phyloP scores from a whole-genome alignment of 2,329 filamentous ascomycete genomes.

The Zasmidium citrigriseum region DNA sequence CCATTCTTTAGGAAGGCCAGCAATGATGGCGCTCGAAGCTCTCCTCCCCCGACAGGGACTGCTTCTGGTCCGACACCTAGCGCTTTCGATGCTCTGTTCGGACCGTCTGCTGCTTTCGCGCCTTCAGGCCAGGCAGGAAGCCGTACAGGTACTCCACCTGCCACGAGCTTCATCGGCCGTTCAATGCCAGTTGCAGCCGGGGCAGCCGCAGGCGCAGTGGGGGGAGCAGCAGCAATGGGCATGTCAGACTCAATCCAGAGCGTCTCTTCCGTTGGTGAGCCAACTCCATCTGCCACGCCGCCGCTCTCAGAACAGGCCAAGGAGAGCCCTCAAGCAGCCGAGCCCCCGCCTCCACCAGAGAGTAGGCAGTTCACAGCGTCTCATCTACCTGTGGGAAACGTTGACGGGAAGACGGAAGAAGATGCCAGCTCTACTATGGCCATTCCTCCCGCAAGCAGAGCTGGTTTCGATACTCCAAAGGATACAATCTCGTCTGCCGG shows the following conservation, averaged over 20 bases:
- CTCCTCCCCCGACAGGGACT: conserved; percentile 15
- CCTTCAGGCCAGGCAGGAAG: conserved; percentile 26
- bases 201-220: conserved; percentile 6
- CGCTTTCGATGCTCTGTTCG: conserved; percentile 39
- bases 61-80: conserved; percentile 33
- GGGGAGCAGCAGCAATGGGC: conserved; percentile 13
- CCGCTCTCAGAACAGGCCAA: conserved; percentile 53
- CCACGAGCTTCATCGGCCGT: conserved; percentile 32
- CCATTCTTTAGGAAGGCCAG: conserved; percentile 79
- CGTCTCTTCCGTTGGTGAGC: conserved; percentile 31
- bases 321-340: conserved; percentile 57
- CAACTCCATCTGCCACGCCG: conserved; percentile 65
- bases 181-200: conserved; percentile 18
- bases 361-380: conserved; percentile 77
- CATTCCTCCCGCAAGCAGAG: conserved; percentile 34
- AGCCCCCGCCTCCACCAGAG: conserved; percentile 68
- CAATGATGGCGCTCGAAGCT: conserved; percentile 26
- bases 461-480: conserved; percentile 29
- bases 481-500: conserved; percentile 15
- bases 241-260: conserved; percentile 33
- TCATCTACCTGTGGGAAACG: conserved; percentile 68
- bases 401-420: conserved; percentile 46
- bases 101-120: conserved; percentile 46
- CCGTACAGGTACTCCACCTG: conserved; percentile 32
- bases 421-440: conserved; percentile 59